A percentile compares a stretch with the other conserved stretches of the same genome.
Evolutionary conservation across 441 rosid genomes (phyloP).

Genomic region (Raphanus hybrid): DNA sequence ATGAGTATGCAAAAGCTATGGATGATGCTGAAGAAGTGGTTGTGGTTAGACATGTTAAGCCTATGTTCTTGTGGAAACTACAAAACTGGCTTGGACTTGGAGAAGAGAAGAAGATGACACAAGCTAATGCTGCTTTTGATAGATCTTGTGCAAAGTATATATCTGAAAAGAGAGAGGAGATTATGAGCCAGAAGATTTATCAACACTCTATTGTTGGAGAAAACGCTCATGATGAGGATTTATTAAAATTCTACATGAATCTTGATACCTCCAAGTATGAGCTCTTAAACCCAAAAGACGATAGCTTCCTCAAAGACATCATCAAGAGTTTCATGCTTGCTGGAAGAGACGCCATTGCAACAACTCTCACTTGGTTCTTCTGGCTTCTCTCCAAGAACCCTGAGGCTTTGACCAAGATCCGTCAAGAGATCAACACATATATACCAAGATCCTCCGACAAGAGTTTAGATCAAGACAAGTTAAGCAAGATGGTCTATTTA

Average conservation of each 20-base stretch:
- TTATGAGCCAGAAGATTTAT: not conserved
- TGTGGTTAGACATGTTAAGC: constrained; percentile 38
- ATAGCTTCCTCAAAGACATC: constrained; percentile 49
- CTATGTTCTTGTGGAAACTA: constrained; percentile 36
- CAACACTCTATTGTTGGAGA: not conserved
- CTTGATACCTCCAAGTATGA: constrained; percentile 28
- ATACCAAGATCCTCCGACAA: not conserved
- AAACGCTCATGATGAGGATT: constrained; percentile 30
- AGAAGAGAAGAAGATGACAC: constrained; percentile 42
- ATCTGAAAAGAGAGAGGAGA: constrained; percentile 29
- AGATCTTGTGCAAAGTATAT: constrained; percentile 28
- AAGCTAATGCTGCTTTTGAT: constrained; percentile 34
- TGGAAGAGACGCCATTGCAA: constrained; percentile 51
- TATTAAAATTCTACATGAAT: constrained; percentile 39
- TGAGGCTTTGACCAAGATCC: constrained; percentile 44
- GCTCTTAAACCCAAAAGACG: constrained; percentile 25
- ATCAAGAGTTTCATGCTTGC: constrained; percentile 45
- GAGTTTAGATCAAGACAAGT: constrained; percentile 2
- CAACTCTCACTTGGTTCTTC: constrained; percentile 52
- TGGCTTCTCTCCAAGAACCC: constrained; percentile 50
- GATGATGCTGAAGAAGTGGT: constrained; percentile 40
- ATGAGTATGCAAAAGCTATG: constrained; percentile 38
- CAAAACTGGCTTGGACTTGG: constrained; percentile 39
- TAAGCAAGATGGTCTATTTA: constrained; percentile 43
- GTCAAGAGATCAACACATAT: constrained; percentile 42